These are phyloP conservation scores for Xylariomycetidae sp. DNA, from an alignment of 2,329 filamentous ascomycete genomes.

Conservation along the genomic window DNA sequence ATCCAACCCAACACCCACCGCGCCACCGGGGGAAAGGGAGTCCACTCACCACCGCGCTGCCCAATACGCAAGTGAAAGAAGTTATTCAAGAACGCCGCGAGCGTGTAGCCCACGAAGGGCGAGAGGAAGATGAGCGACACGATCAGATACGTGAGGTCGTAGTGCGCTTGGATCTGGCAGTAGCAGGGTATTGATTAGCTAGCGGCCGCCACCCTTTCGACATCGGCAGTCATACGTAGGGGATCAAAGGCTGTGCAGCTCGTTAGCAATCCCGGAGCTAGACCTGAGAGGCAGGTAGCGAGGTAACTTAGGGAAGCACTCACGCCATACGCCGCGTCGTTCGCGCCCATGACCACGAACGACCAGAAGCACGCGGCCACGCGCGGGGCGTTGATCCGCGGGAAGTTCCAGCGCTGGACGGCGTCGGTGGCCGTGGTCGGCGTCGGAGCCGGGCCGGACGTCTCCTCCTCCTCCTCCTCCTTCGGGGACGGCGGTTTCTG, in stretches of 20 bases:
- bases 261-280: constrained; percentile 3
- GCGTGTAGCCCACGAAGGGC: constrained; percentile 39
- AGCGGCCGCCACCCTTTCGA: constrained; percentile 1
- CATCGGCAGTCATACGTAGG: constrained; percentile 37
- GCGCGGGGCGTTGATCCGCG: constrained; percentile 41
- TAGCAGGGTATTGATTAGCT: not conserved
- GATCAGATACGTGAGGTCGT: constrained; percentile 39
- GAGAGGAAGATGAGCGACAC: constrained; percentile 43
- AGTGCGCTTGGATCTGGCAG: constrained; percentile 38
- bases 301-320: constrained; percentile 20
- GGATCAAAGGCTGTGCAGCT: constrained; percentile 37
- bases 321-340: constrained; percentile 53
- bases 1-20: too few relatives aligned
- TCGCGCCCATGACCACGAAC: constrained; percentile 52
- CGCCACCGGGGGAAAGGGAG: too few relatives aligned
- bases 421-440: constrained; percentile 16
- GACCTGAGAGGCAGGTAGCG: not conserved
- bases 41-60: constrained; percentile 66
- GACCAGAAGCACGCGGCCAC: constrained; percentile 50
- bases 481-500: constrained; percentile 1
- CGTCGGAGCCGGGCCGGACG: constrained; percentile 10
- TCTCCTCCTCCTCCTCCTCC: constrained; percentile 10
- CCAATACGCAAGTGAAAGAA: constrained; percentile 37
- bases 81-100: constrained; percentile 39
- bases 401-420: constrained; percentile 43